Evolutionary conservation across 2,329 filamentous ascomycete species (phyloP).

Genomic region (Chaetomium sp.): DNA sequence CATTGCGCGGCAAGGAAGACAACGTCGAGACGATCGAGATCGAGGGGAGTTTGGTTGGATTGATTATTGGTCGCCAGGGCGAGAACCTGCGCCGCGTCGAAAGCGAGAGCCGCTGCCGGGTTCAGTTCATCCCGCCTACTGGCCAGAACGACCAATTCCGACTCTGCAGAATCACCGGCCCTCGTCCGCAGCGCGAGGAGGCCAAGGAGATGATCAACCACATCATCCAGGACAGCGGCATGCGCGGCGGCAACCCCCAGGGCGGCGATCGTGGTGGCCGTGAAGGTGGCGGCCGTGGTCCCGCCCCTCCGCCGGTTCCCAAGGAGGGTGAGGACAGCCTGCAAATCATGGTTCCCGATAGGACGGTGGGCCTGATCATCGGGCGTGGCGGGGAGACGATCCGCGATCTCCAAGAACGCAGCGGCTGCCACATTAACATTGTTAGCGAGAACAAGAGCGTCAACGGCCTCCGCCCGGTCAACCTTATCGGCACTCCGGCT

Average conservation of each 20-base stretch:
- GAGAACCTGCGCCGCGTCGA: slow-evolving; percentile 88
- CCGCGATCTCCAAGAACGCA: slow-evolving; percentile 85
- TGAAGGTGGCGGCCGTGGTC: slow-evolving; percentile 35
- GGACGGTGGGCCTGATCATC: slow-evolving; percentile 90
- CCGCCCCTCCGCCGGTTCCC: slow-evolving; percentile 49
- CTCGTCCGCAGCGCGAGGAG: slow-evolving; percentile 68
- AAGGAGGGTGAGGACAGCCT: slow-evolving; percentile 82
- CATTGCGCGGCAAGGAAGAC: slow-evolving; percentile 67
- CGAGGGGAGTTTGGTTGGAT: slow-evolving; percentile 81
- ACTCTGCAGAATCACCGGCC: slow-evolving; percentile 83
- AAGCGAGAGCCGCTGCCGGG: slow-evolving; percentile 76
- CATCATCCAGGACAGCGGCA: slow-evolving; percentile 84
- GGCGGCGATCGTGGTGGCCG: slow-evolving; percentile 40
- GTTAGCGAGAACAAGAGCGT: slow-evolving; percentile 91
- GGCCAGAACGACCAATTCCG: slow-evolving; percentile 72
- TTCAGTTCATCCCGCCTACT: slow-evolving; percentile 82
- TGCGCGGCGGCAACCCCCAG: slow-evolving; percentile 49
- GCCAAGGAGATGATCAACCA: slow-evolving; percentile 82
- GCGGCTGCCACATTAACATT: slow-evolving; percentile 94
- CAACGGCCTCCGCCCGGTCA: slow-evolving; percentile 85
- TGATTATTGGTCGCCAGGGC: slow-evolving; percentile 88
- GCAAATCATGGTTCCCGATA: slow-evolving; percentile 93
- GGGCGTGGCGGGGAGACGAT: slow-evolving; percentile 93
- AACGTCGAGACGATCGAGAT: slow-evolving; percentile 82
- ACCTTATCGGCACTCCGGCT: slow-evolving; percentile 77